A percentile compares a stretch with the other conserved stretches of the same genome.
Evolutionary conservation across 2,329 filamentous ascomycete species (phyloP).

Genomic region (Mycosphaerelloides madeirae): DNA sequence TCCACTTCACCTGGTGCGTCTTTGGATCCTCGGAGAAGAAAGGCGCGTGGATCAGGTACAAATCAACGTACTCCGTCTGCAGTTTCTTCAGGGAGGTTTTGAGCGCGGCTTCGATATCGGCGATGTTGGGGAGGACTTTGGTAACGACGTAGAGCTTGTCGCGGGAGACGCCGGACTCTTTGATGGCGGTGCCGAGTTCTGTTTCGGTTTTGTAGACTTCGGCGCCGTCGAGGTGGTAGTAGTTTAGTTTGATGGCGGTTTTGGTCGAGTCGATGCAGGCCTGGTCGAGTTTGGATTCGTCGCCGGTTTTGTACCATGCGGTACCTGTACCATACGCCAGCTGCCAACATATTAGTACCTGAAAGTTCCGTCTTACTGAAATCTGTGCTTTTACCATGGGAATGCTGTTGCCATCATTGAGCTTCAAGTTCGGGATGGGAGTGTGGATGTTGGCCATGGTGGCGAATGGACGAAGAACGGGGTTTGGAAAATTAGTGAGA

Average conservation of each 20-base stretch:
- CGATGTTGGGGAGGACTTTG: constrained; percentile 52
- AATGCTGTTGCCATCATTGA: constrained; percentile 70
- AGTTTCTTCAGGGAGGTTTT: constrained; percentile 56
- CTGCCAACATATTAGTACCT: constrained; percentile 35
- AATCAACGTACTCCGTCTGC: constrained; percentile 57
- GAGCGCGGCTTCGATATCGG: constrained; percentile 53
- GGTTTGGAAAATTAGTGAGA: background rate
- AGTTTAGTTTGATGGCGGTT: constrained; percentile 64
- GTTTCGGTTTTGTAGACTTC: constrained; percentile 55
- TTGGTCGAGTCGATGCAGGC: constrained; percentile 53
- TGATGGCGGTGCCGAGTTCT: constrained; percentile 47
- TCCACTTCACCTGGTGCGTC: constrained; percentile 56
- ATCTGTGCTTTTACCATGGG: constrained; percentile 57
- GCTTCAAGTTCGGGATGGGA: constrained; percentile 55
- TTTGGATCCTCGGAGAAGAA: constrained; percentile 53
- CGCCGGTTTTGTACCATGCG: constrained; percentile 55
- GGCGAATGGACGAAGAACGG: constrained; percentile 1
- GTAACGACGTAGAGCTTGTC: constrained; percentile 51
- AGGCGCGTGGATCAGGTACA: constrained; percentile 61
- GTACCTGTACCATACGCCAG: constrained; percentile 70
- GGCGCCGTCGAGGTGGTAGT: constrained; percentile 69
- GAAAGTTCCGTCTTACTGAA: too few relatives aligned
- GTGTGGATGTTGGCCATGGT: constrained; percentile 30
- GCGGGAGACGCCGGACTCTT: constrained; percentile 38
- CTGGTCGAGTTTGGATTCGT: constrained; percentile 52